These are phyloP conservation scores for Penicillium arizonense DNA, from an alignment of 495 filamentous ascomycete genomes.

Conservation along the genomic window DNA sequence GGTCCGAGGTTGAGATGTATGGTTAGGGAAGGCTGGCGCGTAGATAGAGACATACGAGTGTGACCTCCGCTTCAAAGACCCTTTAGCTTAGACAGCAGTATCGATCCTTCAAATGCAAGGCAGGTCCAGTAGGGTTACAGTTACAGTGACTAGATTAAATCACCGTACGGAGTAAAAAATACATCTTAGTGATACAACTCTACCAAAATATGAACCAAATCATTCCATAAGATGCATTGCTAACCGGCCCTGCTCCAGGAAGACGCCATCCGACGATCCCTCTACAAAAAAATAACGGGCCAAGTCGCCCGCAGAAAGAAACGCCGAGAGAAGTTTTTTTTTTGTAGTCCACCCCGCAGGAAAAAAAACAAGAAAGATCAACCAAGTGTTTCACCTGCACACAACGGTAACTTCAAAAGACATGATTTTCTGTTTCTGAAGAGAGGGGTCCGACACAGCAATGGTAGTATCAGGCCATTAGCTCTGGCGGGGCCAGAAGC, in stretches of 20 bases:
- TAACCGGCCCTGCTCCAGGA: slow-evolving; percentile 16
- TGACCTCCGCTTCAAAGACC: no score
- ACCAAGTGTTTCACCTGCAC: slow-evolving; percentile 7
- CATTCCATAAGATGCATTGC: slow-evolving; percentile 14
- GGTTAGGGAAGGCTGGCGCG: no score
- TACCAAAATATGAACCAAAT: neutral
- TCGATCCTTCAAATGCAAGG: no score
- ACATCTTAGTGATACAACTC: neutral
- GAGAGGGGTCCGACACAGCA: neutral
- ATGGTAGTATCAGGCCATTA: slow-evolving; percentile 1
- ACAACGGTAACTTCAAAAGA: slow-evolving; percentile 12
- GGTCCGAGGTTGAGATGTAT: no score
- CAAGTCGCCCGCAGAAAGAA: slow-evolving; percentile 13
- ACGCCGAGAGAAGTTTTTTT: slow-evolving; percentile 22
- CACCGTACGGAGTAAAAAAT: no score
- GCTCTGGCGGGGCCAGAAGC: slow-evolving; percentile 18
- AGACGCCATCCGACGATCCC: slow-evolving; percentile 20
- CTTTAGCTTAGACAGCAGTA: no score
- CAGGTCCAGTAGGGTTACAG: neutral
- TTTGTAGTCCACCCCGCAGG: slow-evolving; percentile 2
- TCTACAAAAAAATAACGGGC: slow-evolving; percentile 9
- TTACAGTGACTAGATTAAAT: neutral
- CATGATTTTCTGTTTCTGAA: neutral
- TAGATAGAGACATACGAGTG: no score
- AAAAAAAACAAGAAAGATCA: neutral